These are phyloP conservation scores for Blastobotrys apis DNA, from an alignment of 1,139 yeast genomes.

Conservation along the genomic window DNA sequence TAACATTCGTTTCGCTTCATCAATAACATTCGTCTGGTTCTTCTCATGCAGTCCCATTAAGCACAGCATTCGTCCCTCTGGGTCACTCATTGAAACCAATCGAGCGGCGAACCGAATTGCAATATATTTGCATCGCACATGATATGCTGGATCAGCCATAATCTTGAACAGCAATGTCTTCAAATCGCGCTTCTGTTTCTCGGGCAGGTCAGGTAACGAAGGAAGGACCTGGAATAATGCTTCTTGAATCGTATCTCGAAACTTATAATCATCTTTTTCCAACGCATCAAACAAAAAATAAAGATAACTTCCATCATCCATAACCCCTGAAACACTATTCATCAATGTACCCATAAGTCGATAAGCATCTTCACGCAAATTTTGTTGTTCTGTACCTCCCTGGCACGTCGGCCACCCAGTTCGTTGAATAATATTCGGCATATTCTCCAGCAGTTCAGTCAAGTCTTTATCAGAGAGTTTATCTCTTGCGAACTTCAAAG, in stretches of 20 bases:
- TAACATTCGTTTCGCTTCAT: conserved; percentile 78
- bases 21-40: conserved; percentile 68
- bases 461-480: neutral
- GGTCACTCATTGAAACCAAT: conserved; percentile 63
- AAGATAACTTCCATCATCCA: conserved; percentile 36
- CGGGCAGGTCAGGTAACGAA: conserved; percentile 44
- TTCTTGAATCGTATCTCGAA: conserved; percentile 68
- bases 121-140: conserved; percentile 49
- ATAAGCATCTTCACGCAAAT: conserved; percentile 55
- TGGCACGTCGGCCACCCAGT: conserved; percentile 35
- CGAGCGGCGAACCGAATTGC: conserved; percentile 64
- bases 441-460: neutral
- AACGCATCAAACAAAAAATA: conserved; percentile 72
- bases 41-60: conserved; percentile 54
- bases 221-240: conserved; percentile 59
- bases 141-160: conserved; percentile 33
- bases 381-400: neutral
- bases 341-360: conserved; percentile 72
- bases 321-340: conserved; percentile 45
- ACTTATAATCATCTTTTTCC: conserved; percentile 57
- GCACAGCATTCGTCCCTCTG: conserved; percentile 65
- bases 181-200: conserved; percentile 41
- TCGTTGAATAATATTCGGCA: conserved; percentile 27
- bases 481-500: conserved; percentile 22
- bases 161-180: conserved; percentile 43